Conservation (phyloP, 352 stramenopile genomes). For the Globisporangium spiculum region DNA sequence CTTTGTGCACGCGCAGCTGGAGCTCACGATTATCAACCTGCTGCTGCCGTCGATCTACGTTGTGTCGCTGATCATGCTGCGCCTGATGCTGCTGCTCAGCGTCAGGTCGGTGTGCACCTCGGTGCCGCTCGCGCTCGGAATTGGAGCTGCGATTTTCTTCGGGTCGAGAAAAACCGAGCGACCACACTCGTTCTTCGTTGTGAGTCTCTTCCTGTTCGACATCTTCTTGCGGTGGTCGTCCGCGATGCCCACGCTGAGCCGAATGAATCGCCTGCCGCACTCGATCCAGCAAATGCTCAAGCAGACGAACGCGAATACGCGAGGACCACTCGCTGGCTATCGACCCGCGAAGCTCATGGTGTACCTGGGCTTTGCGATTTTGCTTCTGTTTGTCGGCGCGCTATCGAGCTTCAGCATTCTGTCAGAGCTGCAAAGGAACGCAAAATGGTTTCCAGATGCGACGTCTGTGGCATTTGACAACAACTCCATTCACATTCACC, state of each 20-base stretch:
- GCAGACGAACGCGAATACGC: constrained; percentile 43
- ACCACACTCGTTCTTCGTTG: constrained; percentile 72
- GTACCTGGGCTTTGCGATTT: constrained; percentile 51
- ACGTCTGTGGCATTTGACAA: constrained; percentile 66
- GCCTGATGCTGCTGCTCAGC: constrained; percentile 64
- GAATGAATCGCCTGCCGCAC: constrained; percentile 37
- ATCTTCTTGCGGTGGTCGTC: constrained; percentile 55
- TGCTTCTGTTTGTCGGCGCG: constrained; percentile 65
- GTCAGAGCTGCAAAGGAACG: constrained; percentile 63
- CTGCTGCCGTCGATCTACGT: constrained; percentile 86
- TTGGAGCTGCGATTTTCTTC: constrained; percentile 51
- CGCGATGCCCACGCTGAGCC: constrained; percentile 42
- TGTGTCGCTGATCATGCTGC: constrained; percentile 74
- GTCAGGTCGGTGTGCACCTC: constrained; percentile 41
- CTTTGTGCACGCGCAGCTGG: constrained; percentile 83
- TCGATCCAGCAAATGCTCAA: constrained; percentile 68
- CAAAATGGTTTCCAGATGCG: constrained; percentile 77
- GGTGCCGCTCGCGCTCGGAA: constrained; percentile 45
- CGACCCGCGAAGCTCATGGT: constrained; percentile 60
- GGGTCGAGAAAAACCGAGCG: constrained; percentile 78
- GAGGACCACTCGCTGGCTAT: constrained; percentile 48
- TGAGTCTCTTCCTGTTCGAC: constrained; percentile 79
- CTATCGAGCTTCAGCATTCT: constrained; percentile 78
- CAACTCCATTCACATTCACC: constrained; percentile 72
- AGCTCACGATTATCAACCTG: constrained; percentile 88